Conservation (phyloP, 2,329 filamentous ascomycete genomes). For the Penicillium psychrosexuale region DNA sequence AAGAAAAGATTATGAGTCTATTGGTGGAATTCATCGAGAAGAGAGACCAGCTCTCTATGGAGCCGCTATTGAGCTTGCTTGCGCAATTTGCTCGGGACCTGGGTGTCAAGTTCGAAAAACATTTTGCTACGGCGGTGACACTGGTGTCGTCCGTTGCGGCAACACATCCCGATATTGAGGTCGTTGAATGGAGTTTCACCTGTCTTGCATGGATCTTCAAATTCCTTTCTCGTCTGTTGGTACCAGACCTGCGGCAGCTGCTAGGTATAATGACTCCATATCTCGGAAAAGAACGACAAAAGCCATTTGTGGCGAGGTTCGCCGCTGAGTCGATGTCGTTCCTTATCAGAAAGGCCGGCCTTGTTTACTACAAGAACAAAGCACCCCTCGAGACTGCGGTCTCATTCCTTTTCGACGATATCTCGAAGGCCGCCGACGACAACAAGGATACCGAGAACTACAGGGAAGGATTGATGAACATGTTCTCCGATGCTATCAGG, state of each 20-base stretch:
- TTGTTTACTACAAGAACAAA: constrained; percentile 68
- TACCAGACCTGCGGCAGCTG: constrained; percentile 79
- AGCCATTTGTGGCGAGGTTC: constrained; percentile 84
- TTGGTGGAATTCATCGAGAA: constrained; percentile 73
- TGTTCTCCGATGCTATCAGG: constrained; percentile 79
- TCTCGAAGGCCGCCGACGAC: constrained; percentile 43
- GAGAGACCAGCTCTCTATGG: constrained; percentile 74
- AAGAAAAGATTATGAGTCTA: constrained; percentile 76
- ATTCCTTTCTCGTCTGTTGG: constrained; percentile 82
- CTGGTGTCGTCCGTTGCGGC: constrained; percentile 76
- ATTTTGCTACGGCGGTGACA: constrained; percentile 73
- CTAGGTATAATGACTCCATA: constrained; percentile 80
- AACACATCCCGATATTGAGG: constrained; percentile 72
- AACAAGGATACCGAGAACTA: constrained; percentile 56
- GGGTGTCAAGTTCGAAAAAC: constrained; percentile 79
- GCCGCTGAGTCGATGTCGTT: constrained; percentile 95
- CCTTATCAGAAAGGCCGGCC: constrained; percentile 81
- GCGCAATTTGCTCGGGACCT: constrained; percentile 94
- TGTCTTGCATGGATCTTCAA: constrained; percentile 96
- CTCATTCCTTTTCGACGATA: constrained; percentile 66
- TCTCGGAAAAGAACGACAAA: constrained; percentile 77
- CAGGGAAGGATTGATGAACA: constrained; percentile 82
- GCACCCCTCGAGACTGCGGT: constrained; percentile 69
- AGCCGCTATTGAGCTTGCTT: constrained; percentile 82
- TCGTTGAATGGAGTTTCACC: constrained; percentile 97